Evolutionary conservation across 208 protist species (phyloP).

Genomic region (Acanthamoeba culbertsoni): DNA sequence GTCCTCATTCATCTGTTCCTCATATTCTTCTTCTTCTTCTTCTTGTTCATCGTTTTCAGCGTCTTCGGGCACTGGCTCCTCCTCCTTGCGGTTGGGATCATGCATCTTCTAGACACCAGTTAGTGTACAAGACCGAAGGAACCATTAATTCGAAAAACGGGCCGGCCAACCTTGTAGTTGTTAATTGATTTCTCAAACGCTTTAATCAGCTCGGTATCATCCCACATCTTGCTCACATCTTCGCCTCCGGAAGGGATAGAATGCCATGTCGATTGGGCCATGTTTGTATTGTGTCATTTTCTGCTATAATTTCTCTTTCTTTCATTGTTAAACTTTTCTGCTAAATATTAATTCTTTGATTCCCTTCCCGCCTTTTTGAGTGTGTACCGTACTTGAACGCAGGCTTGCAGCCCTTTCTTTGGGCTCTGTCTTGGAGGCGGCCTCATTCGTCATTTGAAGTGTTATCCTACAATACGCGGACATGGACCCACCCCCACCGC

Average conservation of each 20-base stretch:
- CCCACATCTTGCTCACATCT: background rate
- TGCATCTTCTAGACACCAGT: background rate
- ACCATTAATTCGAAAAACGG: background rate
- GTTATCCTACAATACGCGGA: too few species aligned
- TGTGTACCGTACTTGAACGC: too few species aligned
- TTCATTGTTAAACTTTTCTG: background rate
- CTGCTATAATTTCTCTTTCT: background rate
- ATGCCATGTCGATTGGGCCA: background rate
- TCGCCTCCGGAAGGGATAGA: background rate
- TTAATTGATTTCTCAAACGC: background rate
- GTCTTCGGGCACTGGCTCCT: background rate
- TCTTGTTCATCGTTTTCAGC: background rate
- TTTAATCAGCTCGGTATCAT: conserved; percentile 13
- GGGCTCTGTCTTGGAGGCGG: too few species aligned
- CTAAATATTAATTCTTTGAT: background rate
- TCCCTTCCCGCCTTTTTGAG: background rate
- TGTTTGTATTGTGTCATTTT: background rate
- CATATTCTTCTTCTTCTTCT: background rate
- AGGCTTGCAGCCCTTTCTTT: too few species aligned
- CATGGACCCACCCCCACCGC: background rate
- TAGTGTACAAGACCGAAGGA: background rate
- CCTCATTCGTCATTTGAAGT: too few species aligned
- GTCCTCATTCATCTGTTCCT: background rate
- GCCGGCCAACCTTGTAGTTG: background rate
- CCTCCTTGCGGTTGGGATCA: conserved; percentile 1